phyloP scores from a whole-genome alignment of 495 filamentous ascomycete genomes.

The Rusavskia elegans region DNA sequence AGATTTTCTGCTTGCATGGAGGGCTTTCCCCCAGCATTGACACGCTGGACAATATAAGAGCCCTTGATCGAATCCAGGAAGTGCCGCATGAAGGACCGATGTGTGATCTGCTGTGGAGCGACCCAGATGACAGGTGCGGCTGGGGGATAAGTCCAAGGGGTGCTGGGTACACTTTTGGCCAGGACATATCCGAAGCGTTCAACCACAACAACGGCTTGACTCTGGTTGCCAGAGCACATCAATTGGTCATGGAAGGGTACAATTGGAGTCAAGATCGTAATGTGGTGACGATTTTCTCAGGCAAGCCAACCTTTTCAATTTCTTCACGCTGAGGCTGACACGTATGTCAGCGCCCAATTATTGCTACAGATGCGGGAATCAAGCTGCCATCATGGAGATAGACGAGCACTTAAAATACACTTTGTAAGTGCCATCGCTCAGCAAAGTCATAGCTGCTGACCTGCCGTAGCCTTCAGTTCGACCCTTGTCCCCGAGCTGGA shows the following conservation, averaged over 20 bases:
- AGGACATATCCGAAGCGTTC: slow-evolving; percentile 98
- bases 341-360: slow-evolving; percentile 67
- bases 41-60: slow-evolving; percentile 94
- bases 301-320: slow-evolving; percentile 25
- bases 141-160: slow-evolving; percentile 97
- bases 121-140: slow-evolving; percentile 94
- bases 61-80: slow-evolving; percentile 92
- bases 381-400: slow-evolving; percentile 99
- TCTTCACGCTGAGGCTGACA: slow-evolving; percentile 11
- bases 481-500: slow-evolving; percentile 90
- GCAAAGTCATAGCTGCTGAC: slow-evolving; percentile 6
- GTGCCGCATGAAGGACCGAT: slow-evolving; percentile 97
- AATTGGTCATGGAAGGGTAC: slow-evolving; percentile 96
- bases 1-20: slow-evolving; percentile 98
- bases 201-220: slow-evolving; percentile 99
- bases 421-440: slow-evolving; percentile 54
- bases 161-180: slow-evolving; percentile 96
- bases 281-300: slow-evolving; percentile 97
- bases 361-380: slow-evolving; percentile 96
- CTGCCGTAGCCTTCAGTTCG: slow-evolving; percentile 78
- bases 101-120: slow-evolving; percentile 96
- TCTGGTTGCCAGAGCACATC: slow-evolving; percentile 83
- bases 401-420: slow-evolving; percentile 99
- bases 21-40: slow-evolving; percentile 93
- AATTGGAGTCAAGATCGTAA: slow-evolving; percentile 97